Evolutionary conservation across 441 rosid species (phyloP), one percentile per base, ranked within the genome.

Genomic region (Croton laevigatus): DNA sequence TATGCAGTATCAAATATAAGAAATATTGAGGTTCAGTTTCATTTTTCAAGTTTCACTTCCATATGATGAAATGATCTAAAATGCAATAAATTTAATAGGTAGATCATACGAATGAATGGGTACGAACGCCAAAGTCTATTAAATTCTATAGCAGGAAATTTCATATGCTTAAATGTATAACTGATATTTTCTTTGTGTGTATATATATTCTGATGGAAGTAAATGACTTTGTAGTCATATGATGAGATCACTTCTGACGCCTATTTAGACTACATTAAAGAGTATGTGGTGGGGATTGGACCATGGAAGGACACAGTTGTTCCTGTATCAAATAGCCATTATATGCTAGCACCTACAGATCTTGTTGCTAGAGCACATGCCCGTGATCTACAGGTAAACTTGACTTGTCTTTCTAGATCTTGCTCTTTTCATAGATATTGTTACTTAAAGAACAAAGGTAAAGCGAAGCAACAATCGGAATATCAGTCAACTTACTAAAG

Each of bases 301-400:
- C 98, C 98, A 11, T 95, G 99, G 98, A 95, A 95, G 77, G 99
- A 95, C 75, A 94, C 99, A 5, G 62, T 94, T 51, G 96, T 90
- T 75, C 94, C 97, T 64, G 93, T 80, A 3, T 65, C 10, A 57
- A 67, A 85, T 37, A 85, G n/a, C n/a, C n/a, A 92, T 67, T 84
- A 87, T 78, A 68, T 85, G 76, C 85, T 66, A 70, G 73, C 84
- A 8, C 94, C 94, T 3, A 91, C 99, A 8, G 98, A 95, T 87
- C 91, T 95, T 67, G 88, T 95, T 53, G 88, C 97, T 62, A 83
- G 78, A 78, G 98, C 99, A 13, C 97, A 93, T 66, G 80, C 96
- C n/a, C 88, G 59, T 64, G 65, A 88, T 69, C 83, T 93, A 3
- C 96, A 93, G 99, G 99, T 94, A 68, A 59, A 54, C 32, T 62